Percentiles rank a stretch among this genome's conserved stretches.
These are phyloP conservation scores for Claviceps sp. DNA, from an alignment of 2,329 filamentous ascomycete genomes.

Conservation along the genomic window DNA sequence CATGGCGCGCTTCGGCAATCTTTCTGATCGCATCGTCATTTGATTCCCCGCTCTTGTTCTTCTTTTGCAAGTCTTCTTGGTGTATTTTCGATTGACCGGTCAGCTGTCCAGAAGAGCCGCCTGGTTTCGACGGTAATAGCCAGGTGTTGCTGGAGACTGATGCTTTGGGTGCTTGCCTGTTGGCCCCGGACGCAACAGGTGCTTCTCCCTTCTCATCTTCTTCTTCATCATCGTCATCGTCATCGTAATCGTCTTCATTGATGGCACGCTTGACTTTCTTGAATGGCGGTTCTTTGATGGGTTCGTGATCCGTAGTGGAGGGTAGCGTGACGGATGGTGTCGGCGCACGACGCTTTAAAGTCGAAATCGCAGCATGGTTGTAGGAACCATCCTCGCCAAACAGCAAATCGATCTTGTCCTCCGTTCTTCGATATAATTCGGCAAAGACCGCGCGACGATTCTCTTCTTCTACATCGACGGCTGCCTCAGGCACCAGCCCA, in stretches of 20 bases:
- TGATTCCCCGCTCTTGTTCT: constrained; percentile 45
- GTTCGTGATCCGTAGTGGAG: constrained; percentile 44
- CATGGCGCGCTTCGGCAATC: constrained; percentile 81
- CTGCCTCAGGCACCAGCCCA: constrained; percentile 47
- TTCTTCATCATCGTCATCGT: constrained; percentile 78
- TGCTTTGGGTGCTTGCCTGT: constrained; percentile 35
- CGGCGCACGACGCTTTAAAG: constrained; percentile 31
- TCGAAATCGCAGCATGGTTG: constrained; percentile 38
- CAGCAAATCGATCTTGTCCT: constrained; percentile 64
- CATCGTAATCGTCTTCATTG: constrained; percentile 75
- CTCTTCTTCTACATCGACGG: constrained; percentile 51
- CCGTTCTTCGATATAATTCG: constrained; percentile 62
- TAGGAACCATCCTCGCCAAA: constrained; percentile 48
- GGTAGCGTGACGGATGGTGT: constrained; percentile 31
- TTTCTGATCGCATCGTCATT: constrained; percentile 80
- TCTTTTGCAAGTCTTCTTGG: constrained; percentile 33
- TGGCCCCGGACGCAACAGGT: constrained; percentile 28
- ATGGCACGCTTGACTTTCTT: constrained; percentile 70
- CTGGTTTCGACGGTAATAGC: constrained; percentile 57
- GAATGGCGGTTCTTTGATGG: constrained; percentile 45
- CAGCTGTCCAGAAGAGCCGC: constrained; percentile 50
- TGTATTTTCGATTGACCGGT: constrained; percentile 36
- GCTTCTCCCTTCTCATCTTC: constrained; percentile 47
- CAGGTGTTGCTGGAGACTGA: constrained; percentile 43
- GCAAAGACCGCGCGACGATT: constrained; percentile 61